These are phyloP conservation scores for Colletotrichum cordylinicola DNA, from an alignment of 2,329 filamentous ascomycete genomes.

Conservation along the genomic window DNA sequence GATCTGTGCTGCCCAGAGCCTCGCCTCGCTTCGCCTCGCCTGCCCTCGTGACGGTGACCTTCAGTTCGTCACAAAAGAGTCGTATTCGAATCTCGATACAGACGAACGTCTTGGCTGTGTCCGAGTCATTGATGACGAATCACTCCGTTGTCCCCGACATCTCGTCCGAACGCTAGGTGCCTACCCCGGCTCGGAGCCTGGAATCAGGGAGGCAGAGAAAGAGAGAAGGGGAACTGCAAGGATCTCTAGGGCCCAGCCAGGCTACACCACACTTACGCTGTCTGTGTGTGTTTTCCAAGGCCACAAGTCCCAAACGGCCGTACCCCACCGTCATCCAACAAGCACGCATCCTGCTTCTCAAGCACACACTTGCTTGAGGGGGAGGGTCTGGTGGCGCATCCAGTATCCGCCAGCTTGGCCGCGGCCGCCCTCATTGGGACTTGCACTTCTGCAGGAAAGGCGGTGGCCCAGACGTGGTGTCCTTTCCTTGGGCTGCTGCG, in stretches of 20 bases:
- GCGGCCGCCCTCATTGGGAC: background rate
- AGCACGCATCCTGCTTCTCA: background rate
- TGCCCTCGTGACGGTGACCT: background rate
- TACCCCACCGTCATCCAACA: background rate
- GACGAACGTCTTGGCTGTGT: background rate
- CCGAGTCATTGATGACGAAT: background rate
- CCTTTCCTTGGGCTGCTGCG: background rate
- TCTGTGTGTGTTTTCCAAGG: background rate
- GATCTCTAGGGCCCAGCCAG: background rate
- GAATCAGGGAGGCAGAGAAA: background rate
- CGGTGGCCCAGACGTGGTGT: background rate
- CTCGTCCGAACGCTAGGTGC: background rate
- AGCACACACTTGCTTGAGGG: background rate
- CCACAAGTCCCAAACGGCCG: background rate
- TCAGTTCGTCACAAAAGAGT: background rate
- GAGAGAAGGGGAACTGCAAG: background rate
- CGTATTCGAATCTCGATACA: background rate
- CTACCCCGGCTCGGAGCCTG: background rate
- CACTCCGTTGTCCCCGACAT: background rate
- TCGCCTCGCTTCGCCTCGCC: background rate
- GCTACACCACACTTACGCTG: background rate
- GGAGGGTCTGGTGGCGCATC: background rate
- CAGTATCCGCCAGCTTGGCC: background rate
- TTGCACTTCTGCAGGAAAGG: background rate
- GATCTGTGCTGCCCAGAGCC: background rate